Base-by-base conservation (phyloP, 1,284 basidiomycete genomes). In the Kalmanozyma brasiliensis region DNA sequence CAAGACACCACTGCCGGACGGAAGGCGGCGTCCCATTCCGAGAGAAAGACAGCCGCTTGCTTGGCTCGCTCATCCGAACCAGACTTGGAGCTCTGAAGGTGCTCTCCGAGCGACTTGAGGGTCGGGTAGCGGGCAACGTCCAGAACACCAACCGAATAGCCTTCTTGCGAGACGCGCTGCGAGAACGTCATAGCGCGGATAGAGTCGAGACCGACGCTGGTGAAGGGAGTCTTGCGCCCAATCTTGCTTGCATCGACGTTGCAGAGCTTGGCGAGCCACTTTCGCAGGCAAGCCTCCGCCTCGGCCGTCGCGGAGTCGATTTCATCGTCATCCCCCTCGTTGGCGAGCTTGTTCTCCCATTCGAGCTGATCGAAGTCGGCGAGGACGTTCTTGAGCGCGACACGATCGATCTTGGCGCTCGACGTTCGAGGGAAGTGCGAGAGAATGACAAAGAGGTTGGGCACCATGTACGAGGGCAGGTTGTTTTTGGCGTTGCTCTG, bases 351-450 rank as follows among this genome's bases (percentile, higher is more conserved):
- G 38, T 70, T 67, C 52, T 81, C 77, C 80, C 80, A 82, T 0
- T 66, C 66, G 45, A 69, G 58, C 48, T 73, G 62, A 45, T 82
- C 80, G 32, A 82, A 63, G 34, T 44, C 29, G 37, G 59, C 56
- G 19, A 80, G 66, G 22, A 74, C 75, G 16, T 73, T 70, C 19
- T 76, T 70, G 40, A 83, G 70, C 5, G 80, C 80, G 24, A 77
- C 76, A 10, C 82, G 73, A 49, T 83, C 82, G 42, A 83, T 79
- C 73, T 83, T 83, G 41, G 82, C 82, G 23, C 79, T 82, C 14
- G 82, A 78, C 2, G 82, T 83, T 46, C 79, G 77, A 16, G 82
- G 82, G 38, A 83, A 81, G 36, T 73, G 74, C 16, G 64, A 69
- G 16, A 83, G 72, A 23, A 83, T 74, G 47, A 83, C 44, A 53